Evolutionary conservation across 208 protist genomes (phyloP).

Genomic region (Balamuthia mandrillaris): DNA sequence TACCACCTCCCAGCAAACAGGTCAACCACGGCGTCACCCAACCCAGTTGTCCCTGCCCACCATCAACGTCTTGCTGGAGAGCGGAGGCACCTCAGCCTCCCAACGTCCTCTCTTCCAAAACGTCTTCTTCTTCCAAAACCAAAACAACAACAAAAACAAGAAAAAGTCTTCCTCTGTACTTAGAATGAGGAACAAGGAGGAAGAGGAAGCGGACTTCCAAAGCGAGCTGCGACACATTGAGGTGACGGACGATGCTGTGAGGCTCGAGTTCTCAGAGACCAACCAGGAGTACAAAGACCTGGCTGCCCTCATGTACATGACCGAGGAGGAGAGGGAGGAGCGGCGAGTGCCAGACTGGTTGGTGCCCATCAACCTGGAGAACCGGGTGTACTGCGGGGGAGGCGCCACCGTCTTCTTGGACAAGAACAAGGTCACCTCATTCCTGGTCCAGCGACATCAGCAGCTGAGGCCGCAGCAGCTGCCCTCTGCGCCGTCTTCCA

Average conservation of each 20-base stretch:
- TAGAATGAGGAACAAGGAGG: too few relatives aligned
- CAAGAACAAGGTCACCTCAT: neutral
- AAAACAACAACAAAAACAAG: too few relatives aligned
- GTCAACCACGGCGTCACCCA: too few relatives aligned
- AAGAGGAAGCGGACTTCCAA: neutral
- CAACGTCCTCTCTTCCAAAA: too few relatives aligned
- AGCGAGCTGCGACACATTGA: neutral
- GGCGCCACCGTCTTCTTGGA: conserved; percentile 6
- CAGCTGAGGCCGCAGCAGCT: too few relatives aligned
- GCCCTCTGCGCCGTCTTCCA: too few relatives aligned
- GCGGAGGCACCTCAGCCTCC: too few relatives aligned
- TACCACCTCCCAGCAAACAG: too few relatives aligned
- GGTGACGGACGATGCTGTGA: neutral
- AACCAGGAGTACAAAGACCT: neutral
- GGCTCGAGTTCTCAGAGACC: neutral
- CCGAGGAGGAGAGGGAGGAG: neutral
- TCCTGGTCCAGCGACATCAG: neutral
- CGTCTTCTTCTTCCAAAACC: too few relatives aligned
- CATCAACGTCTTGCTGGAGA: too few relatives aligned
- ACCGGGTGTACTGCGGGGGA: neutral
- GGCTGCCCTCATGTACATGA: conserved; percentile 1
- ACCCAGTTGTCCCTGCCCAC: too few relatives aligned
- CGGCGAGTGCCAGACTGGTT: neutral
- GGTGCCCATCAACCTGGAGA: neutral
- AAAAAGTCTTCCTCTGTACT: too few relatives aligned